These are phyloP conservation scores for Auricularia auricula-judae DNA, from an alignment of 768 basidiomycete species.

Conservation along the genomic window DNA sequence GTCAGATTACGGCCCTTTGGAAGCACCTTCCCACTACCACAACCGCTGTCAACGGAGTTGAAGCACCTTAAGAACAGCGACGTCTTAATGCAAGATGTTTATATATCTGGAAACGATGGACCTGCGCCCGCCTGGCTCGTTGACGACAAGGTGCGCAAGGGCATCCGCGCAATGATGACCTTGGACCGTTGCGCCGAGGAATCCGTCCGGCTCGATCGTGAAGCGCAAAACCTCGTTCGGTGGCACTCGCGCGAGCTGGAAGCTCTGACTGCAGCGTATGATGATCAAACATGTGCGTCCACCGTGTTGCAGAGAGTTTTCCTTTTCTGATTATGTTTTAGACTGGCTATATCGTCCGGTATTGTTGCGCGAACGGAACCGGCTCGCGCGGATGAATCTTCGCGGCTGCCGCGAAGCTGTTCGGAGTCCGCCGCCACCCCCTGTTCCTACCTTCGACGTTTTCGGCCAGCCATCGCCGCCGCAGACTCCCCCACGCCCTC, in stretches of 20 bases:
- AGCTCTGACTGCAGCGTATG: not conserved
- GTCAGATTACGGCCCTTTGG: constrained; percentile 15
- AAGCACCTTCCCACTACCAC: constrained; percentile 21
- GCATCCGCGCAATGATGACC: constrained; percentile 22
- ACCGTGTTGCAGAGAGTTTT: no score
- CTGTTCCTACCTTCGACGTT: no score
- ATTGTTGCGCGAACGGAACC: no score
- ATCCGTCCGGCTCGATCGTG: constrained; percentile 11
- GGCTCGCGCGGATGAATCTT: no score
- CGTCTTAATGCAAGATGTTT: constrained; percentile 26
- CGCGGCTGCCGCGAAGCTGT: no score
- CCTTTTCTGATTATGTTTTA: not conserved
- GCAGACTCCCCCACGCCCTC: no score
- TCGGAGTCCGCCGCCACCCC: no score
- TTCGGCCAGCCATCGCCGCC: no score
- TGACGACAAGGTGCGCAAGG: constrained; percentile 18
- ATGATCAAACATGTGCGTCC: not conserved
- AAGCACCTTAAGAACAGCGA: constrained; percentile 8
- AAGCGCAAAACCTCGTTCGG: constrained; percentile 24
- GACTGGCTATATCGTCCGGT: not conserved
- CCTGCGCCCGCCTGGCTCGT: constrained; percentile 22
- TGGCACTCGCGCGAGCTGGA: constrained; percentile 22
- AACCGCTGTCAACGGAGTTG: constrained; percentile 21
- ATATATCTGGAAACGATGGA: constrained; percentile 15
- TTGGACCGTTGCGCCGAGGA: constrained; percentile 22